Evolutionary conservation across 768 basidiomycete genomes (phyloP).

Genomic region (Pisolithus tinctorius): DNA sequence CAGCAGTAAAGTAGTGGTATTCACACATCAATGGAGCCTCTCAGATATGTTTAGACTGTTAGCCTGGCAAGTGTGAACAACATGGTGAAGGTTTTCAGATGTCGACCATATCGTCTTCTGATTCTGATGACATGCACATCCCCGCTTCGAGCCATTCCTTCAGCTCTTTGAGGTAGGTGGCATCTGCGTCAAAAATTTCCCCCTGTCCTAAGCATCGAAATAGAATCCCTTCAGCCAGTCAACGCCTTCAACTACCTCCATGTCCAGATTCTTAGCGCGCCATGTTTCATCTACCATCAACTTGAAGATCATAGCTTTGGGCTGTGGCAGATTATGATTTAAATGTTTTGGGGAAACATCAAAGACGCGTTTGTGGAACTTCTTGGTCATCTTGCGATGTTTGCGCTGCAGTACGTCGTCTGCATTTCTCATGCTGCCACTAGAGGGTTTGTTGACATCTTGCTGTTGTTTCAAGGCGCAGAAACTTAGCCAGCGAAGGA

Average conservation of each 20-base stretch:
- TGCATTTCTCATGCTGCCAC: background rate
- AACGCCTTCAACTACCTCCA: too few species aligned
- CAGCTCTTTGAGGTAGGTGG: background rate
- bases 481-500: background rate
- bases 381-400: background rate
- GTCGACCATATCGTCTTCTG: background rate
- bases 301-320: too few species aligned
- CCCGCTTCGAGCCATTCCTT: too few species aligned
- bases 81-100: too few species aligned
- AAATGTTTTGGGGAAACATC: background rate
- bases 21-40: too few species aligned
- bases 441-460: background rate
- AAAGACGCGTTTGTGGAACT: background rate
- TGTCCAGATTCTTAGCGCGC: background rate
- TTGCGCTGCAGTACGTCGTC: background rate
- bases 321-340: too few species aligned
- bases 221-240: background rate
- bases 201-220: background rate
- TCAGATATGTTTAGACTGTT: too few species aligned
- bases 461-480: background rate
- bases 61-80: too few species aligned
- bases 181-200: background rate
- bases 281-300: background rate
- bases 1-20: too few species aligned
- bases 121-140: too few species aligned